phyloP scores from a whole-genome alignment of 805 yeast genomes.

The Diddensiella caesifluorescens region DNA sequence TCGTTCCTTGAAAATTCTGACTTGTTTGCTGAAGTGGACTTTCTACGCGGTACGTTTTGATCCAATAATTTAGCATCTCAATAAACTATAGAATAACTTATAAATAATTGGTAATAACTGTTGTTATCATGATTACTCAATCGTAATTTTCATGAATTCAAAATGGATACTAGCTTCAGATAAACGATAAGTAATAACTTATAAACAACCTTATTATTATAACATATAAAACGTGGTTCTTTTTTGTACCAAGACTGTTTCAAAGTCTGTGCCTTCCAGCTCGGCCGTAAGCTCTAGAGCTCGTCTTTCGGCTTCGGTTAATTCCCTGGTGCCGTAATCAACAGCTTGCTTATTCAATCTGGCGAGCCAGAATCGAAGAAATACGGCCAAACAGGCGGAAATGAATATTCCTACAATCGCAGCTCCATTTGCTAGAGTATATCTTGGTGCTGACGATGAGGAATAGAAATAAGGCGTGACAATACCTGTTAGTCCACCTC shows the following conservation, averaged over 20 bases:
- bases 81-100: not conserved
- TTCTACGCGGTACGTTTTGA: constrained; percentile 2
- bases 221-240: constrained; percentile 8
- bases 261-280: constrained; percentile 12
- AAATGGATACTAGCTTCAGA: too few species aligned
- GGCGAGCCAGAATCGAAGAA: constrained; percentile 8
- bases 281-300: constrained; percentile 9
- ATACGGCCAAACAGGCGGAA: constrained; percentile 6
- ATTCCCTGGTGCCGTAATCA: constrained; percentile 4
- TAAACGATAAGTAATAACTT: too few species aligned
- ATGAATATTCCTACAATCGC: constrained; percentile 10
- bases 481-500: constrained; percentile 22
- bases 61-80: not conserved
- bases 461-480: constrained; percentile 19
- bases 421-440: constrained; percentile 14
- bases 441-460: constrained; percentile 15
- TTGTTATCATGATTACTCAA: not conserved
- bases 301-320: constrained; percentile 8
- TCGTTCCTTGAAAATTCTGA: constrained; percentile 7
- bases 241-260: constrained; percentile 6
- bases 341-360: constrained; percentile 7
- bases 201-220: not conserved
- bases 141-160: too few species aligned
- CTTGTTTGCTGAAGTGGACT: constrained; percentile 4
- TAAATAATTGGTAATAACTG: not conserved